A percentile compares a stretch with the other conserved stretches of the same genome.
phyloP scores from a whole-genome alignment of 257 asterid species.

The Salvia hispanica region DNA sequence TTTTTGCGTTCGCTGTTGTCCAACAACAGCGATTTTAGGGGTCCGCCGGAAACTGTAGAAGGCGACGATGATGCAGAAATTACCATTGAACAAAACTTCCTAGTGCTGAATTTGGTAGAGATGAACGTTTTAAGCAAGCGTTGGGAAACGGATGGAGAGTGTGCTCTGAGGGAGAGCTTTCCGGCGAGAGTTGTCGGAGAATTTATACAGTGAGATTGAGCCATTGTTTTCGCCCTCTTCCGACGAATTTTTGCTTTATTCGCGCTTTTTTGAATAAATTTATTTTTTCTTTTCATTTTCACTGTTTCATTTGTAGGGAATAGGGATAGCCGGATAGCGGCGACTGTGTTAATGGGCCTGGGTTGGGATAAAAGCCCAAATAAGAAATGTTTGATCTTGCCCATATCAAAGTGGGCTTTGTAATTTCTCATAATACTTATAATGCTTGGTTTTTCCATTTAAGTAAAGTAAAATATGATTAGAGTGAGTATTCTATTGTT shows the following conservation, averaged over 20 bases:
- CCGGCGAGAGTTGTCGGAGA: conserved; percentile 44
- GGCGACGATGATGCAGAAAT: conserved; percentile 52
- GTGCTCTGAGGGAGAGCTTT: conserved; percentile 26
- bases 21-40: conserved; percentile 34
- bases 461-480: too few species aligned
- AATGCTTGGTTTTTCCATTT: too few species aligned
- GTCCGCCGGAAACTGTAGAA: conserved; percentile 35
- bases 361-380: too few species aligned
- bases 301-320: too few species aligned
- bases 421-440: too few species aligned
- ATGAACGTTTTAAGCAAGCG: conserved; percentile 7
- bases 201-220: conserved; percentile 45
- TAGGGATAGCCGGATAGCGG: too few species aligned
- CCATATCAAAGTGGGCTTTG: too few species aligned
- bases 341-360: too few species aligned
- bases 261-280: not conserved
- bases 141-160: conserved; percentile 32
- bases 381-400: too few species aligned
- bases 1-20: conserved; percentile 47
- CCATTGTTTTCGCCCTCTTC: conserved; percentile 33
- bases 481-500: too few species aligned
- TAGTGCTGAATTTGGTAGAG: conserved; percentile 17
- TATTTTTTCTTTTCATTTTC: too few species aligned
- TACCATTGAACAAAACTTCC: conserved; percentile 41
- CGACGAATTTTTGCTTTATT: not conserved